These are phyloP conservation scores for Ceratobasidium sp. DNA, from an alignment of 1,284 basidiomycete species.

Conservation along the genomic window DNA sequence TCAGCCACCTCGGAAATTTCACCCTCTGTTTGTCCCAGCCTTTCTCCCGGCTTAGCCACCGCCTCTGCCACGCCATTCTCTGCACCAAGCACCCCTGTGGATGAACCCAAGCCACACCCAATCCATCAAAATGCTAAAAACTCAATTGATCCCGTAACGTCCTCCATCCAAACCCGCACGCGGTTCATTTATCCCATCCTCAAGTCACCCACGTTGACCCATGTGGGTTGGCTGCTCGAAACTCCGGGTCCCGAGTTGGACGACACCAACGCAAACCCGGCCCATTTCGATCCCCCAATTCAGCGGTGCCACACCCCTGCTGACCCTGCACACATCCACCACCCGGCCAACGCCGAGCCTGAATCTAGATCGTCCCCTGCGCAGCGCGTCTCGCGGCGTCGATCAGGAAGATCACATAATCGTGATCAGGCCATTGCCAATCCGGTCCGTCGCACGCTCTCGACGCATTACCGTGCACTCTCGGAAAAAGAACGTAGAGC, in stretches of 20 bases:
- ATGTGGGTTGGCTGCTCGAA: neutral
- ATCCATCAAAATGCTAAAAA: neutral
- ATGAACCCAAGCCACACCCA: neutral
- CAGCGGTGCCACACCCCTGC: neutral
- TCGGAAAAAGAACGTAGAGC: neutral
- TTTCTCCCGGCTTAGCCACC: neutral
- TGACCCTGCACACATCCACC: neutral
- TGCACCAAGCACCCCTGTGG: constrained; percentile 5
- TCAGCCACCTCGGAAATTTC: constrained; percentile 3
- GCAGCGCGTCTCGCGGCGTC: constrained; percentile 1
- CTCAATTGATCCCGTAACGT: neutral
- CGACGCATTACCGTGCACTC: neutral
- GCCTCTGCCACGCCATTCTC: neutral
- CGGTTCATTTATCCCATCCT: neutral
- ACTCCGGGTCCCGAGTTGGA: neutral
- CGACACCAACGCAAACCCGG: neutral
- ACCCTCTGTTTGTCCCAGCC: neutral
- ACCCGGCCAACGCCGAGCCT: neutral
- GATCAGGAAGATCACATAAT: constrained; percentile 33
- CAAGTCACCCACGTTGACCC: neutral
- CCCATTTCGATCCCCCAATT: neutral
- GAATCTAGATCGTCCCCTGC: neutral
- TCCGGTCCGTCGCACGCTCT: neutral
- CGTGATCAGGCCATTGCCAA: neutral
- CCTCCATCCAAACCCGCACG: neutral